These are phyloP conservation scores for Fusarium anguioides DNA, from an alignment of 2,329 filamentous ascomycete genomes.

Conservation along the genomic window DNA sequence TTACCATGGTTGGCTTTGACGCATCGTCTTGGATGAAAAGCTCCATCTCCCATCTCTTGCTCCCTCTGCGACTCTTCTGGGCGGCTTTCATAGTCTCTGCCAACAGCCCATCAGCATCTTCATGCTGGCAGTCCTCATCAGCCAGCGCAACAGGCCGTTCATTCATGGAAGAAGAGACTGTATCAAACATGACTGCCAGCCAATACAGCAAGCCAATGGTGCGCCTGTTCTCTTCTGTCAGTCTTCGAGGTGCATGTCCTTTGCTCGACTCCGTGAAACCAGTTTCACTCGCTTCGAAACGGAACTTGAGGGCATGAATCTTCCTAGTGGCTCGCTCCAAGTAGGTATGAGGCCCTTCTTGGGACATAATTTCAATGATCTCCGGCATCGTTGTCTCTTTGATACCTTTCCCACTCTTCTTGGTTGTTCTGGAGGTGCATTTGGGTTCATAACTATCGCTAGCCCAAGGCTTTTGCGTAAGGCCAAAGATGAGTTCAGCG, in stretches of 20 bases:
- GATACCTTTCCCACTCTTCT: background rate
- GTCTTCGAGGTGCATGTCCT: rapidly evolving
- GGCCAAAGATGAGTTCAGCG: background rate
- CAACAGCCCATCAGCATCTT: background rate
- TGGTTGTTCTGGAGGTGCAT: rapidly evolving
- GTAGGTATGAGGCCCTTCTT: background rate
- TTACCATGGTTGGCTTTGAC: background rate
- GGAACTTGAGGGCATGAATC: background rate
- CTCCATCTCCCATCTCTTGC: background rate
- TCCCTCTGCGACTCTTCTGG: background rate
- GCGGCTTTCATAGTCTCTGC: background rate
- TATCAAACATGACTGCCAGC: background rate
- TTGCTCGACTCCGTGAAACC: background rate
- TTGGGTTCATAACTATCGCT: background rate
- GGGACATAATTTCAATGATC: background rate
- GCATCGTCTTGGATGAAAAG: background rate
- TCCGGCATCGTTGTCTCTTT: background rate
- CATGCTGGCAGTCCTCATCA: background rate
- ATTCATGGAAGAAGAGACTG: background rate
- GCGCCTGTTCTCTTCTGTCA: background rate
- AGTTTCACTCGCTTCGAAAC: background rate
- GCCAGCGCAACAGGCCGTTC: background rate
- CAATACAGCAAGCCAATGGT: rapidly evolving
- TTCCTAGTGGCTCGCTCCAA: background rate
- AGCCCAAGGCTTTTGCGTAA: background rate